Base-by-base conservation (phyloP, 352 stramenopile genomes). In the Pseudoperonospora humuli region DNA sequence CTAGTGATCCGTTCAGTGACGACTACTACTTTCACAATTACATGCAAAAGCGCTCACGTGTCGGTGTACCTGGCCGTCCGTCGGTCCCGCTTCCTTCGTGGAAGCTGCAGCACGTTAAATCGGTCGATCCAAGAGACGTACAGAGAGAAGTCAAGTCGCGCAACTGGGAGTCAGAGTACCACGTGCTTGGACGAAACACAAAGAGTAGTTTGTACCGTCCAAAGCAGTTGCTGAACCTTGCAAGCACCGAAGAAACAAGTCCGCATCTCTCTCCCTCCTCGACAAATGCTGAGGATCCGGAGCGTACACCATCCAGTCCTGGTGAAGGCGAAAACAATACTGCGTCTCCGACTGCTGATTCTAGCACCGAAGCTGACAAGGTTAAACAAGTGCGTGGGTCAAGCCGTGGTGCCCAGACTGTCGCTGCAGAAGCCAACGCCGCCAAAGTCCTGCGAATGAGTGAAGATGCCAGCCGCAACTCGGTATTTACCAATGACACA, bases 21-120 rank as follows among this genome's bases (percentile, higher is more conserved):
- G 80, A 93, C 57, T 90, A 93, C 49, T 93, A 90, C 43, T 93
- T 86, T 47, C 74, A 90, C 58, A 90, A 90, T 48, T 86, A 75
- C 29, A 61, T 78, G 58, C 73, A 87, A 59, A 93, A 93, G 60
- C 73, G 77, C 10, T 58, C 66, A 26, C 72, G 75, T 10, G 39
- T 32, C 24, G 61, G 45, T 3, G 50, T 49, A 9, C 40, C 57
- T 19, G 67, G 67, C 14, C 50, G 64, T 19, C 48, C 60, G 3
- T 62, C 63, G 1, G 56, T 77, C 1, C 80, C 77, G 20, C 54
- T 90, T 29, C 80, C 77, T 28, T 90, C 77, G 25, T 88, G 75
- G 80, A 86, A 90, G 52, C 61, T 92, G 7, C 67, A 89, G 57
- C 80, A 93, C 46, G 67, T 93, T 26, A 87, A 88, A 55, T 81